Evolutionary conservation across 805 yeast species (phyloP).

Genomic region (Torulaspora quercuum): DNA sequence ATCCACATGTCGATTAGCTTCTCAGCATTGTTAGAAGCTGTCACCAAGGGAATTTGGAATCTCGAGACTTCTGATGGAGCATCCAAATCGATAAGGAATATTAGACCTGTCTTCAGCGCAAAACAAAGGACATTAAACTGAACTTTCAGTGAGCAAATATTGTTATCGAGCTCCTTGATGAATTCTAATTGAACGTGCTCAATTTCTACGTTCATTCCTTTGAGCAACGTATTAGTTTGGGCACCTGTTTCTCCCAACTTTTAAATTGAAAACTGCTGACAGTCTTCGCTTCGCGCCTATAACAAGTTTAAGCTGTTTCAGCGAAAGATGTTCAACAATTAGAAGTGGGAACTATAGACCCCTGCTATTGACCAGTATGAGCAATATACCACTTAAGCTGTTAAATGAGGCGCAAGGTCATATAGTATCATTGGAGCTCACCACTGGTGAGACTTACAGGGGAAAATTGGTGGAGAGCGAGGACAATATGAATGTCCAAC

Average conservation of each 20-base stretch:
- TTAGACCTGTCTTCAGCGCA: constrained; percentile 48
- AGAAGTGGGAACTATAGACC: neutral
- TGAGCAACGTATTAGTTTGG: no score
- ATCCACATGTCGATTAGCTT: constrained; percentile 27
- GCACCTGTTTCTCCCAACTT: no score
- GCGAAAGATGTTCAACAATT: neutral
- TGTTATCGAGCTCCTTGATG: constrained; percentile 43
- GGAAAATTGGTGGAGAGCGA: constrained; percentile 86
- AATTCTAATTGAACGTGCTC: constrained; percentile 49
- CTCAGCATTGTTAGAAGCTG: constrained; percentile 20
- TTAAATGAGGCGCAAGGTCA: constrained; percentile 91
- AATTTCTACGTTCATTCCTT: constrained; percentile 26
- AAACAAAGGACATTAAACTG: constrained; percentile 53
- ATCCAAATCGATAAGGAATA: constrained; percentile 65
- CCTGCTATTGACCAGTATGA: constrained; percentile 24
- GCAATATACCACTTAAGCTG: constrained; percentile 70
- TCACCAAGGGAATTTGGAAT: constrained; percentile 35
- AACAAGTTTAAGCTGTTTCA: neutral
- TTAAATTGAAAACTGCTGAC: no score
- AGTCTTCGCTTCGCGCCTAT: neutral
- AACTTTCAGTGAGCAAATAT: constrained; percentile 51
- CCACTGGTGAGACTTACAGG: constrained; percentile 80
- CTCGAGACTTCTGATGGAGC: constrained; percentile 57
- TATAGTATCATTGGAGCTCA: constrained; percentile 73
- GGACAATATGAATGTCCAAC: constrained; percentile 91